A percentile compares a stretch with the other conserved stretches of the same genome.
phyloP scores from a whole-genome alignment of 2,329 filamentous ascomycete species.

The Colletotrichum navitas region DNA sequence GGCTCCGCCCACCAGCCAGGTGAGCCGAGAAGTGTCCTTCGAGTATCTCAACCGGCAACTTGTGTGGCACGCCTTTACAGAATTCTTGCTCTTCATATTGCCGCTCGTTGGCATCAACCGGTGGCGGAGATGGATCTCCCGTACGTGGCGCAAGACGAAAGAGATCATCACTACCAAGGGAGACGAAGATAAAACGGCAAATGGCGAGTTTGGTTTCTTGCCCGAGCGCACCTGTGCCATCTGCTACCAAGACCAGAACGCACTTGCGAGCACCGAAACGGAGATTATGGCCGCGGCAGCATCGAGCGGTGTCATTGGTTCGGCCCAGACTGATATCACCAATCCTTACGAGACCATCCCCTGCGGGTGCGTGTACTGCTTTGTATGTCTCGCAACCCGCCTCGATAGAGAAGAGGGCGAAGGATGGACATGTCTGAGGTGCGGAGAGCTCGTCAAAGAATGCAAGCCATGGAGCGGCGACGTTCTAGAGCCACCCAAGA shows the following conservation, averaged over 20 bases:
- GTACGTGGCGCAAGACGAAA: slow-evolving; percentile 87
- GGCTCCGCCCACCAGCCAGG: slow-evolving; percentile 85
- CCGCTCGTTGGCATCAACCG: slow-evolving; percentile 94
- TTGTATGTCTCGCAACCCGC: slow-evolving; percentile 90
- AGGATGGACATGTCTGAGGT: slow-evolving; percentile 91
- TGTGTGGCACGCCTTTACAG: slow-evolving; percentile 99
- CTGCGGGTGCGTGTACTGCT: slow-evolving; percentile 95
- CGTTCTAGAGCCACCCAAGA: slow-evolving; percentile 73
- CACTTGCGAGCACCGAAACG: slow-evolving; percentile 75
- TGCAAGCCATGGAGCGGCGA: slow-evolving; percentile 95
- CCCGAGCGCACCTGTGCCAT: slow-evolving; percentile 96
- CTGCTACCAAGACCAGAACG: slow-evolving; percentile 94
- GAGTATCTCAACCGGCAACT: slow-evolving; percentile 98
- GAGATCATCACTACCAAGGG: slow-evolving; percentile 67
- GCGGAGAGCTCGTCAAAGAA: slow-evolving; percentile 84
- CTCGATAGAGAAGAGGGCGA: slow-evolving; percentile 94
- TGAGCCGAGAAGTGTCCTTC: slow-evolving; percentile 92
- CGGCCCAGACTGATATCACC: slow-evolving; percentile 91
- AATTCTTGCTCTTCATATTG: slow-evolving; percentile 97
- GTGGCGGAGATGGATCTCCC: slow-evolving; percentile 90
- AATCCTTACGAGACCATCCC: slow-evolving; percentile 94
- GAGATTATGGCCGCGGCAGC: slow-evolving; percentile 80
- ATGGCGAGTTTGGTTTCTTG: slow-evolving; percentile 85
- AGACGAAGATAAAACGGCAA: slow-evolving; percentile 64
- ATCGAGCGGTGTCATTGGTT: slow-evolving; percentile 84